Base-by-base conservation (phyloP, 2,329 filamentous ascomycete genomes). In the Verticillium alfalfae region DNA sequence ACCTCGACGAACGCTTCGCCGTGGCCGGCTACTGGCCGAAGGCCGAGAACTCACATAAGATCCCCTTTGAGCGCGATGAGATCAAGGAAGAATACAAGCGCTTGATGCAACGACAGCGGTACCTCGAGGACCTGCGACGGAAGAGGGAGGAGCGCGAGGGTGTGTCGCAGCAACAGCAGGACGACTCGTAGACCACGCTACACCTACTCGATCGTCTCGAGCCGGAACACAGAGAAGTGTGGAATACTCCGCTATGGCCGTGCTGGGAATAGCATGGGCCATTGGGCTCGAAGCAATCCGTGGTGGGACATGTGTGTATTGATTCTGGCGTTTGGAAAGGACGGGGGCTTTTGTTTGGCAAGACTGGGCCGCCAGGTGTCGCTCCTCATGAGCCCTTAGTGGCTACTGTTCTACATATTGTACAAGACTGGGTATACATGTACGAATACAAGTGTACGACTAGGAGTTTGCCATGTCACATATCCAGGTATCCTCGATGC, bases 11-110 rank as follows among this genome's bases (percentile, higher is more conserved):
- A 67, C 89, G 92, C 66, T 99, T 99, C 81, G 80, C 85, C 57
- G 92, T 98, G 1, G 88, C 90, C 26, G 91, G 90, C 62, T 99
- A 99, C 82, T 99, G 95, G 95, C 95, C 95, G 34, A 92, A 88
- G 70, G 82, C 87, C 5, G 88, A 90, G 66, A 83, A 93, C 72
- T 89, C 89, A 63, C 89, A 95, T 77, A 85, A 84, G 70, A 84
- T 95, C 56, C 92, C 92, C 1, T 85, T 85, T 63, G 91, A 95
- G 68, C 81, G 83, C 66, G 91, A 95, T 61, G 92, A 96, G 76
- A 95, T 99, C 70, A 84, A 88, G 62, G 84, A 84, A 65, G 95
- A 99, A 79, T 80, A 96, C 67, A 83, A 91, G 72, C 81, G 91
- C 66, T 81, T 95, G 73, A 87, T 84, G 72, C 77, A 79, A 60